Evolutionary conservation across 768 basidiomycete species (phyloP), one percentile per base, ranked within the genome.

Genomic region (Auricularia sp.): DNA sequence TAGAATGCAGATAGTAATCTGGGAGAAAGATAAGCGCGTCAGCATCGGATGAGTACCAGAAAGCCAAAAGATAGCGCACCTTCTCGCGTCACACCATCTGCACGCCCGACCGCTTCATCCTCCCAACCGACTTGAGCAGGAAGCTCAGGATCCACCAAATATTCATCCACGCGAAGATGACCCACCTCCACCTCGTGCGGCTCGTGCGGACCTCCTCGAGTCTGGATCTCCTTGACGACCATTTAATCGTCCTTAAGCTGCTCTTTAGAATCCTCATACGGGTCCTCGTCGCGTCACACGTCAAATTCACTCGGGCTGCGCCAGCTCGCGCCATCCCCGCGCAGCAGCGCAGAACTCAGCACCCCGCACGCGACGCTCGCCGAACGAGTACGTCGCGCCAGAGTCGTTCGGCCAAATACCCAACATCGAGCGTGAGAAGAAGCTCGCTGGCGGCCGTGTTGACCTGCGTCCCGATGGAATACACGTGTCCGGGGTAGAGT

Each of bases 31-130:
- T 16, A 16, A 43, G 42, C 7, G 42, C 8, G 42, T 7, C 8
- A 7, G 21, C 14, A 10, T n/a, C 18, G 53, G 21, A 18, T 6
- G 53, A 10, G 21, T 3, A 34, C 34, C 12, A 29, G 56, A 3
- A 58, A 58, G 14, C 8, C 6, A n/a, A 18, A 35, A 58, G 16
- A 16, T 29, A 10, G 34, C 56, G 56, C 23, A 95, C 72, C 74
- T 97, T 98, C 73, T 97, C 94, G 65, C 93, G 79, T 94, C 94
- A 98, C 0, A 94, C 94, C 23, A 96, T 80, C 33, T 89, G 88
- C 10, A 98, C 77, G 72, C 97, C 94, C 1, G 92, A 91, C 3
- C 94, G 90, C 71, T 95, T 96, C 93, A 98, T 95, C 21, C 91
- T 81, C 1, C 93, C 93, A 18, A 96, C 39, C 43, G 77, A 76